Evolutionary conservation across 2,329 filamentous ascomycete species (phyloP), one percentile per base, ranked within the genome.

Genomic region (Pyrenochaeta sp.): DNA sequence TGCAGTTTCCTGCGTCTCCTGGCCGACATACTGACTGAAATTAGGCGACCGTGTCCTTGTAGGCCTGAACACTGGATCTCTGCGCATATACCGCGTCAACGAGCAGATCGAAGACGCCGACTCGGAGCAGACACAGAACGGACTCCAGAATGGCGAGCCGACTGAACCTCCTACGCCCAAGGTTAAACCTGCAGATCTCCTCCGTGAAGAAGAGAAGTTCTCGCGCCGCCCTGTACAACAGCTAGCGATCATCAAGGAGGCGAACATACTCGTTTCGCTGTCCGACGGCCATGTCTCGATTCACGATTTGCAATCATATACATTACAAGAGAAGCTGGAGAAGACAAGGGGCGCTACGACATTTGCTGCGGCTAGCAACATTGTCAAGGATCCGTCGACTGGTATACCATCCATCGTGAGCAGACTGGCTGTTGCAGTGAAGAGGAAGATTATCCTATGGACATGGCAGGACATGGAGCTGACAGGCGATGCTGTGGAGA

Each of bases 391-490:
- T 75, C 79, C 87, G 5, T 86, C 87, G 44, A 97, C 92, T 0
- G 90, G 90, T 20, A 93, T 99, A 44, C 93, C 92, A 1, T 91
- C 94, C 63, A 96, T 99, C 50, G 93, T 98, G 61, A 96, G 92
- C 49, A 85, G 92, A 32, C 81, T 99, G 45, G 95, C 92, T 6
- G 94, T 99, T 10, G 92, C 92, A 4, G 91, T 97, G 30, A 98
- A 98, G 82, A 84, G 95, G 69, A 90, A 91, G 67, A 82, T 99
- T 46, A 75, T 98, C 56, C 78, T 97, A 49, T 99, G 95, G 93
- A 91, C 89, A 68, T 99, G 96, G 95, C 90, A 95, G 67, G 93
- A 97, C 73, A 95, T 92, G 81, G 95, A 98, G 78, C 82, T 97
- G 36, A 85, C 85, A 42, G 82, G 85, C 3, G 87, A 95, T 30